Conservation (phyloP, 805 yeast genomes). For the Candida palmyrensis region DNA sequence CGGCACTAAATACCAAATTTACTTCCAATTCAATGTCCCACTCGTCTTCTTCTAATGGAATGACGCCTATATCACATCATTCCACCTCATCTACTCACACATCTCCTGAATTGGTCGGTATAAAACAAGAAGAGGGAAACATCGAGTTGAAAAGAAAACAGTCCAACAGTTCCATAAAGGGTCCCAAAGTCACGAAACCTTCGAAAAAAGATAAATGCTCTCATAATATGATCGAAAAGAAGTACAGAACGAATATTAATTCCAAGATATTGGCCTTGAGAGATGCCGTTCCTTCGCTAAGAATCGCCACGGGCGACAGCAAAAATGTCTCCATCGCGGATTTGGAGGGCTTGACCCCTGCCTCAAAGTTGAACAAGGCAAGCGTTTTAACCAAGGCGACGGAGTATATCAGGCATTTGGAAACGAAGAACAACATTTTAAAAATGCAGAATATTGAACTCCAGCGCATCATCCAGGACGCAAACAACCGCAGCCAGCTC, state of each 20-base stretch:
- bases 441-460: slow-evolving; percentile 41
- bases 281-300: slow-evolving; percentile 73
- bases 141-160: no score
- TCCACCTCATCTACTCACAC: slow-evolving; percentile 11
- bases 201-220: slow-evolving; percentile 54
- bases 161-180: slow-evolving; percentile 4
- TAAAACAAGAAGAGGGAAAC: slow-evolving; percentile 7
- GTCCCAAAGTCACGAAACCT: slow-evolving; percentile 35
- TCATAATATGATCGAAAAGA: slow-evolving; percentile 78
- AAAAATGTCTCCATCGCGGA: slow-evolving; percentile 38
- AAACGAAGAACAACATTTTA: slow-evolving; percentile 50
- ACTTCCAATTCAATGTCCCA: slow-evolving; percentile 10
- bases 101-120: slow-evolving; percentile 13
- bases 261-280: slow-evolving; percentile 62
- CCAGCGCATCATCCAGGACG: slow-evolving; percentile 31
- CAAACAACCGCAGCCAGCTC: slow-evolving; percentile 23
- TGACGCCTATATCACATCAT: slow-evolving; percentile 16
- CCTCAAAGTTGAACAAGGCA: slow-evolving; percentile 72
- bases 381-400: slow-evolving; percentile 71
- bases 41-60: slow-evolving; percentile 12
- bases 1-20: slow-evolving; percentile 13
- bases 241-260: slow-evolving; percentile 74
- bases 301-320: slow-evolving; percentile 52
- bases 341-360: slow-evolving; percentile 72
- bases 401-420: slow-evolving; percentile 73